Evolutionary conservation across 2,329 filamentous ascomycete species (phyloP), one percentile per base, ranked within the genome.

Genomic region (Stagonosporopsis tanaceti): DNA sequence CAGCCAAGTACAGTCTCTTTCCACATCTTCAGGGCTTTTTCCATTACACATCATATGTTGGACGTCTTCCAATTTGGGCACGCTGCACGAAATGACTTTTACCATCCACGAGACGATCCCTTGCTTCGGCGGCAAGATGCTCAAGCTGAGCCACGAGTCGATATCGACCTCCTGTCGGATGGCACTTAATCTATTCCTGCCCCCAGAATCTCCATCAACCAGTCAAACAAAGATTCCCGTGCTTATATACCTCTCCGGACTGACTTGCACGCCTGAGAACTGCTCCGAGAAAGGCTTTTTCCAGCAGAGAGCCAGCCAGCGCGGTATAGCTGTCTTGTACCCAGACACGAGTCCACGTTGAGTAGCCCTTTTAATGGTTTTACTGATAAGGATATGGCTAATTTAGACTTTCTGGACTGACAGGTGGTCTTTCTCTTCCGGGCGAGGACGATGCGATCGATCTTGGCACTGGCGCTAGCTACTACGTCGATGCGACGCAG

Each of bases 271-370:
- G 6, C 17, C 39, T 11, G 39, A 41, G 2, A 41, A 41, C 22
- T 41, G 39, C 39, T 41, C 39, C 39, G 39, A 41, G 15, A 41
- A 41, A 22, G 39, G 39, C 12, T 41, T 41, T 41, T 41, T 41
- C 24, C 39, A 41, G 39, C 39, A 41, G 24, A 41, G 39, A 22
- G 39, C 39, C 39, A 41, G 39, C 22, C 39, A 41, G 22, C 39
- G 39, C 22, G 39, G 39, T 8, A 41, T 41, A 41, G 39, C 20
- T 27, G 39, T 41, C 12, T 22, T 41, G 6, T 41, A 41, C 22
- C 39, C 39, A 15, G 39, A 41, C 22, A 41, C 39, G 22, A 41
- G 39, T 41, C 39, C 39, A 25, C 39, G 39, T 41, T 25, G 24
- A 27, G 24, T 41, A 24, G 37, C n/a, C 37, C 6, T 39, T 22